phyloP scores from a whole-genome alignment of 208 protist genomes.

The Leishmania lainsoni region DNA sequence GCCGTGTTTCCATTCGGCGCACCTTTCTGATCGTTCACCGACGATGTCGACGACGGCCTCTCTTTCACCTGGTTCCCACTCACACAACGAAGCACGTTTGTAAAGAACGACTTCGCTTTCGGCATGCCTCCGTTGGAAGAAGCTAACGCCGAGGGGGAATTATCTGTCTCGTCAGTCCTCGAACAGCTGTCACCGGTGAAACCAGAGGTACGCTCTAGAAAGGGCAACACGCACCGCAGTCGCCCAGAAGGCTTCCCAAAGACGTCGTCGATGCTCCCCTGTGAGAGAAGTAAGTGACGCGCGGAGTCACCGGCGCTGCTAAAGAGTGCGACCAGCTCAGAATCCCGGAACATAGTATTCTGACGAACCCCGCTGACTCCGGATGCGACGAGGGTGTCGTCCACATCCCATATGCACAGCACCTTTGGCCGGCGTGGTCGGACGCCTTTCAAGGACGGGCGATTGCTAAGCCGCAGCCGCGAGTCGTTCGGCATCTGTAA shows the following conservation, averaged over 20 bases:
- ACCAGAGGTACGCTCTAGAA: constrained; percentile 34
- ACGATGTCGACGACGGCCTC: constrained; percentile 4
- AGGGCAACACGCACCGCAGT: constrained; percentile 42
- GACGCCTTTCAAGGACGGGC: constrained; percentile 5
- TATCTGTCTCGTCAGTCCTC: not conserved
- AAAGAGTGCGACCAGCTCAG: constrained; percentile 58
- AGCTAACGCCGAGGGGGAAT: not conserved
- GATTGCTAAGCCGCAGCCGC: constrained; percentile 1
- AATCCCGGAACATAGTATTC: constrained; percentile 53
- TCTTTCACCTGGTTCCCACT: constrained; percentile 30
- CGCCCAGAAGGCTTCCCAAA: constrained; percentile 41
- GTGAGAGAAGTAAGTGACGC: constrained; percentile 77
- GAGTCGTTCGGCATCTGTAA: constrained; percentile 12
- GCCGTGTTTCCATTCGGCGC: not conserved
- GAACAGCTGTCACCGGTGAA: constrained; percentile 15
- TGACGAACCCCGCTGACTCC: constrained; percentile 65
- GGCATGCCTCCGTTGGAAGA: not conserved
- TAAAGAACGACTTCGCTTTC: constrained; percentile 28
- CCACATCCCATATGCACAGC: constrained; percentile 86
- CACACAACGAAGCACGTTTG: constrained; percentile 31
- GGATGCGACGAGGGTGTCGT: constrained; percentile 80
- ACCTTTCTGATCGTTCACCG: not conserved
- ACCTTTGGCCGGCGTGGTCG: constrained; percentile 27
- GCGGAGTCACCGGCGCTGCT: constrained; percentile 31
- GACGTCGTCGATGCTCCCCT: constrained; percentile 88